Conservation (phyloP, 768 basidiomycete genomes). For the Imleria badia region DNA sequence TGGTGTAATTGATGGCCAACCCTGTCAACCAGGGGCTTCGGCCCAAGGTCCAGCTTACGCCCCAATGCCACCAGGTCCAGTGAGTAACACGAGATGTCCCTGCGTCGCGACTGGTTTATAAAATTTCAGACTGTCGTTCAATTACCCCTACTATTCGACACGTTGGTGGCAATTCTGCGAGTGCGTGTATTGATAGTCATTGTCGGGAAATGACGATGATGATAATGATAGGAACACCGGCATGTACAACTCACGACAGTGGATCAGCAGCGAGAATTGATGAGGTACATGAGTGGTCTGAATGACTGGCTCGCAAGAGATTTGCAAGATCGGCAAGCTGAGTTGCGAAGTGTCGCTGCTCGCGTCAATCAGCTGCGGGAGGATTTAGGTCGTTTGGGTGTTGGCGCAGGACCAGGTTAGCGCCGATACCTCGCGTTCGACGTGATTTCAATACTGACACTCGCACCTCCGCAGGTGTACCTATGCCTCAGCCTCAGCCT, state of each 20-base stretch:
- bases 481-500: no score
- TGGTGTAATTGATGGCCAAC: no score
- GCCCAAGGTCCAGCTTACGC: constrained; percentile 35
- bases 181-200: constrained; percentile 38
- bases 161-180: constrained; percentile 65
- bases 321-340: constrained; percentile 74
- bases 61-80: constrained; percentile 53
- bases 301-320: constrained; percentile 82
- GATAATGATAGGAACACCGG: constrained; percentile 62
- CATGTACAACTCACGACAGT: constrained; percentile 70
- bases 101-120: background rate
- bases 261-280: constrained; percentile 76
- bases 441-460: background rate
- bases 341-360: constrained; percentile 63
- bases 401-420: constrained; percentile 43
- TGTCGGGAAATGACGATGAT: background rate
- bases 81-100: constrained; percentile 32
- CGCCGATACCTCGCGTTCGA: background rate
- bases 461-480: constrained; percentile 13
- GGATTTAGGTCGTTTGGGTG: constrained; percentile 44
- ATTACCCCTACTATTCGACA: constrained; percentile 66
- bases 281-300: constrained; percentile 72
- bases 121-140: constrained; percentile 54
- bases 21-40: constrained; percentile 20
- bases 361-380: constrained; percentile 52